These are phyloP conservation scores for Plectosphaerella plurivora DNA, from an alignment of 2,329 filamentous ascomycete species.

Conservation along the genomic window DNA sequence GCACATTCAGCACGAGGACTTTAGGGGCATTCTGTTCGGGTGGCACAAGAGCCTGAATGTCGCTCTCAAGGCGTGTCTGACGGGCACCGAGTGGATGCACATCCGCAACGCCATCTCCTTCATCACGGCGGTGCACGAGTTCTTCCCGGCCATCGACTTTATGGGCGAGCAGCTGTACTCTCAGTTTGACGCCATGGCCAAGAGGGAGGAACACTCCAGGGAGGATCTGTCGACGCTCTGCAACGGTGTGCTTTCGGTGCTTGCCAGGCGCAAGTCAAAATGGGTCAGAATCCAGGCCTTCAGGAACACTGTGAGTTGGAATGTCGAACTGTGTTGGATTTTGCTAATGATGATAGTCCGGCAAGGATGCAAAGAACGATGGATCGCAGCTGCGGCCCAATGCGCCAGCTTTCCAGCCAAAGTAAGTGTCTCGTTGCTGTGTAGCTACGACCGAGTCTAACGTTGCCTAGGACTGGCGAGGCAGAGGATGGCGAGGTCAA, in stretches of 20 bases:
- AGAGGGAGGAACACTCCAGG: constrained; percentile 54
- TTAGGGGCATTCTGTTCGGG: constrained; percentile 77
- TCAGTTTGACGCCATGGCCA: constrained; percentile 62
- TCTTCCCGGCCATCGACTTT: constrained; percentile 86
- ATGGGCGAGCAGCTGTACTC: constrained; percentile 68
- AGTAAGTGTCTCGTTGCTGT: constrained; percentile 21
- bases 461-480: constrained; percentile 26
- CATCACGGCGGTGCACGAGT: constrained; percentile 72
- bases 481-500: constrained; percentile 72
- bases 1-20: constrained; percentile 80
- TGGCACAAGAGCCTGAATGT: constrained; percentile 83
- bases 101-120: constrained; percentile 93
- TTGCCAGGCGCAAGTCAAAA: constrained; percentile 61
- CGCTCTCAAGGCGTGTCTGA: constrained; percentile 77
- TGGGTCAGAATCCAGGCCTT: constrained; percentile 77
- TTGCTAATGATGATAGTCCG: constrained; percentile 23
- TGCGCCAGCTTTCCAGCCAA: constrained; percentile 62
- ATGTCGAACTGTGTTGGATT: too few relatives aligned
- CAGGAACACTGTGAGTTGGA: constrained; percentile 52
- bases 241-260: constrained; percentile 64
- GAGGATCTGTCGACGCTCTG: constrained; percentile 74
- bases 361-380: constrained; percentile 28
- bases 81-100: constrained; percentile 90
- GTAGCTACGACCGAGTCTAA: constrained; percentile 11
- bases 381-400: constrained; percentile 48